Base-by-base conservation (phyloP, 768 basidiomycete genomes). In the Suillus plorans region DNA sequence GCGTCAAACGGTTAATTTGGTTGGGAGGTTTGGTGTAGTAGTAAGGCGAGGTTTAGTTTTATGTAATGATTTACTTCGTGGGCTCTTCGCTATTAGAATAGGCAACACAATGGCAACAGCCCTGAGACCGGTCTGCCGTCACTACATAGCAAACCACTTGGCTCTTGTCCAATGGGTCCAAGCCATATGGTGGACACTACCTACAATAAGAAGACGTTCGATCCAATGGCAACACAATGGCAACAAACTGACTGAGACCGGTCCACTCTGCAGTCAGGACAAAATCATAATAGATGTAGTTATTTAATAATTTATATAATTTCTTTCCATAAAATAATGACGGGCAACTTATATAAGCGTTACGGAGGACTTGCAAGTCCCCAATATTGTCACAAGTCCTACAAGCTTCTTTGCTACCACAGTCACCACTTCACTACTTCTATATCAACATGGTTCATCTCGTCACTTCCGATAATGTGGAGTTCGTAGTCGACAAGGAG, bases 381-480 rank as follows among this genome's bases (percentile, higher is more conserved):
- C 57, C 57, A 36, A 58, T 41, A 58, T 31, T 34, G 16, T 25
- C 36, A 37, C 36, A 18, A 39, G 57, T 22, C 18, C 18, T 41
- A n/a, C 18, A 9, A 44, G 42, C 25, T 20, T 42, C 58, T 42
- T 20, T 42, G 3, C 49, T 28, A 58, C 62, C 25, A 42, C 57
- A 37, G 22, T 45, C 53, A 50, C 7, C 28, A 5, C 36, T 44
- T 53, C 41, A 60, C 42, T 13, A 18, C 20, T 5, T 50, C n/a
- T 25, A 58, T 25, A 58, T 45, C 70, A 80, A 67, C 74, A 93
- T 93, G 89, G 90, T 94, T 74, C 86, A 89, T 71, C 91, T 96
- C 80, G 86, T 89, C 75, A 96, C 94, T 45, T 98, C 97, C 55
- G 97, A 99, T 78, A 95, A 93, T 70, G 97, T 98, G 79, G 88